Evolutionary conservation across 2,329 filamentous ascomycete species (phyloP).

Genomic region (Trichoderma arundinaceum): DNA sequence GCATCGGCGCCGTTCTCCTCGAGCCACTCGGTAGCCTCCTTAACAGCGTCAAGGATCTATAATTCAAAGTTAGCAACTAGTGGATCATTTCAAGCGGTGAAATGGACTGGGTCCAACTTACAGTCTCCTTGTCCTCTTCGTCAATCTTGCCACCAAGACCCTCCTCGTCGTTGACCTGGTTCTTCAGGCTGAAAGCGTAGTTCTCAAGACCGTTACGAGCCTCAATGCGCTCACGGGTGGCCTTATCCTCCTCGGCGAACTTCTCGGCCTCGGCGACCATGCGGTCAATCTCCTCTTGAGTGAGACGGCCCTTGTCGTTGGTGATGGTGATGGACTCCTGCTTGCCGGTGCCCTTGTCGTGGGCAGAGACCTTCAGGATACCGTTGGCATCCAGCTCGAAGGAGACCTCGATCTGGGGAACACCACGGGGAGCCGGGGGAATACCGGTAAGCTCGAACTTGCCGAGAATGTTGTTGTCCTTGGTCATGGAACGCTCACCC

Average conservation of each 20-base stretch:
- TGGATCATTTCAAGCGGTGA: background rate
- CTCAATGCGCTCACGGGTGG: slow-evolving; percentile 94
- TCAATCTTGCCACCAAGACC: slow-evolving; percentile 98
- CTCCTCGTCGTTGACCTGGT: slow-evolving; percentile 96
- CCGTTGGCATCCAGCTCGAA: slow-evolving; percentile 99
- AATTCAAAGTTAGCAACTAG: slow-evolving; percentile 48
- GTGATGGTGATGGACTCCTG: slow-evolving; percentile 97
- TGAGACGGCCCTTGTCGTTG: slow-evolving; percentile 98
- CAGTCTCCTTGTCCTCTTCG: slow-evolving; percentile 96
- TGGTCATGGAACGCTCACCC: slow-evolving; percentile 91
- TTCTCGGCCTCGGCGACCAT: slow-evolving; percentile 99
- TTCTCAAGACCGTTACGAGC: slow-evolving; percentile 97
- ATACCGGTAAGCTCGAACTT: slow-evolving; percentile 99
- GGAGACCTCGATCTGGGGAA: slow-evolving; percentile 97
- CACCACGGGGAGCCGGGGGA: slow-evolving; percentile 90
- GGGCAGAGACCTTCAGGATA: slow-evolving; percentile 94
- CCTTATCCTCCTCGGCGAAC: slow-evolving; percentile 99
- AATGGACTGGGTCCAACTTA: slow-evolving; percentile 53
- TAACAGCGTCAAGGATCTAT: slow-evolving; percentile 88
- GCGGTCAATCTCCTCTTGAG: slow-evolving; percentile 96
- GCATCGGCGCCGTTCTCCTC: slow-evolving; percentile 91
- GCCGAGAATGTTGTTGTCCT: slow-evolving; percentile 96
- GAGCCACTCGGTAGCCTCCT: slow-evolving; percentile 96
- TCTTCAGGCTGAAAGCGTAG: slow-evolving; percentile 99
- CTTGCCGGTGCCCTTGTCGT: slow-evolving; percentile 98